A percentile compares a stretch with the other conserved stretches of the same genome.
phyloP scores from a whole-genome alignment of 2,329 filamentous ascomycete genomes.

The Fusarium sp. region DNA sequence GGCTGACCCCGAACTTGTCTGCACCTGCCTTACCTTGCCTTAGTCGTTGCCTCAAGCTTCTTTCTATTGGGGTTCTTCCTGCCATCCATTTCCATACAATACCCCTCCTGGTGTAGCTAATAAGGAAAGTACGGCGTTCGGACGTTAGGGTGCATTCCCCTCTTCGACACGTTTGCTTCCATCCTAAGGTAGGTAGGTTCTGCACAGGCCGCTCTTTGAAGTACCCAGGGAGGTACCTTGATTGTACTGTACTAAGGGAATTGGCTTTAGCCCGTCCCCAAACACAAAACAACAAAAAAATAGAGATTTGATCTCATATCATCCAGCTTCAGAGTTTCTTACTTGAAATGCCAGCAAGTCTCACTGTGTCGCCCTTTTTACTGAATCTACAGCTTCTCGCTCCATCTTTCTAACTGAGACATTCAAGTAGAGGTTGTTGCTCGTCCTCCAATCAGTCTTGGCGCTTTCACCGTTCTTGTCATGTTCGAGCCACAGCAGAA shows the following conservation, averaged over 20 bases:
- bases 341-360: slow-evolving; percentile 8
- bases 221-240: slow-evolving; percentile 2
- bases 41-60: slow-evolving; percentile 46
- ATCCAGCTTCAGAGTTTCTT: slow-evolving; percentile 23
- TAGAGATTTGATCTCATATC: background rate
- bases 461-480: slow-evolving; percentile 47
- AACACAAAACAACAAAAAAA: slow-evolving; percentile 1
- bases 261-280: background rate
- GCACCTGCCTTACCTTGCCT: slow-evolving; percentile 38
- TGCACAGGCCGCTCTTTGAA: slow-evolving; percentile 24
- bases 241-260: slow-evolving; percentile 15
- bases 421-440: slow-evolving; percentile 18
- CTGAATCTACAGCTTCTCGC: slow-evolving; percentile 9
- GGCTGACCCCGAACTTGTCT: slow-evolving; percentile 45
- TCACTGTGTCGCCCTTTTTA: slow-evolving; percentile 4
- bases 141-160: slow-evolving; percentile 33
- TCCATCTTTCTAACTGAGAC: slow-evolving; percentile 32
- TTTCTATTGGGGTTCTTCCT: slow-evolving; percentile 38
- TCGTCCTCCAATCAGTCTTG: slow-evolving; percentile 44
- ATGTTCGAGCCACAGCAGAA: slow-evolving; percentile 24
- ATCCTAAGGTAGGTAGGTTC: too few species aligned
- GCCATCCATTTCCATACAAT: slow-evolving; percentile 29
- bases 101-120: slow-evolving; percentile 31
- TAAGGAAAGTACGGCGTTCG: slow-evolving; percentile 30
- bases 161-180: slow-evolving; percentile 29